Percentiles rank a stretch among this genome's conserved stretches.
Evolutionary conservation across 768 basidiomycete species (phyloP).

Genomic region (Pleurotus pulmonarius): DNA sequence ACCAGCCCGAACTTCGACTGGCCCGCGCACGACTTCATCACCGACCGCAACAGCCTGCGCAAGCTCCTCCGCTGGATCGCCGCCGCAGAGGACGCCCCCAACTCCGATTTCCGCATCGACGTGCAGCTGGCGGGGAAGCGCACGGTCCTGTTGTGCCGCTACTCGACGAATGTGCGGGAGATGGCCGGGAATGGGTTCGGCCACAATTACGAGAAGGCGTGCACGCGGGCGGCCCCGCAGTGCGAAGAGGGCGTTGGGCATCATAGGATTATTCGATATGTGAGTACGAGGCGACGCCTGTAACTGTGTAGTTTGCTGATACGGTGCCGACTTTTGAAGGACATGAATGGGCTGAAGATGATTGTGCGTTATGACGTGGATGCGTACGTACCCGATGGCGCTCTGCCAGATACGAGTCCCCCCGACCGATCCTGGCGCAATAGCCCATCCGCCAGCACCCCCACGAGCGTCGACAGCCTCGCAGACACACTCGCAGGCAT

Average conservation of each 20-base stretch:
- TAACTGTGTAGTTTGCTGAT: no score
- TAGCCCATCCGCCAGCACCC: slow-evolving; percentile 9
- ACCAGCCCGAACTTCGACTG: slow-evolving; percentile 30
- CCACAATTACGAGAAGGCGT: slow-evolving; percentile 56
- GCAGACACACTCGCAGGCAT: slow-evolving; percentile 27
- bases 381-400: slow-evolving; percentile 32
- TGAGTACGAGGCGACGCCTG: slow-evolving; percentile 24
- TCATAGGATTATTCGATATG: slow-evolving; percentile 61
- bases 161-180: slow-evolving; percentile 39
- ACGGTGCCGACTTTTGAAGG: slow-evolving; percentile 27
- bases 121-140: slow-evolving; percentile 53
- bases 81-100: slow-evolving; percentile 15
- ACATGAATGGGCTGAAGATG: slow-evolving; percentile 53
- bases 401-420: slow-evolving; percentile 16
- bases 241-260: slow-evolving; percentile 54
- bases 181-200: slow-evolving; percentile 43
- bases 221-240: slow-evolving; percentile 42
- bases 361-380: slow-evolving; percentile 59
- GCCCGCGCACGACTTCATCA: slow-evolving; percentile 44
- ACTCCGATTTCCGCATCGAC: slow-evolving; percentile 64
- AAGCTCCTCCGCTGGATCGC: slow-evolving; percentile 60
- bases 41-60: slow-evolving; percentile 64
- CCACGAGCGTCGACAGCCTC: slow-evolving; percentile 28
- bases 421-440: not conserved
- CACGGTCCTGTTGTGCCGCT: slow-evolving; percentile 62